These are phyloP conservation scores for Fusarium globosum DNA, from an alignment of 2,329 filamentous ascomycete species.

Conservation along the genomic window DNA sequence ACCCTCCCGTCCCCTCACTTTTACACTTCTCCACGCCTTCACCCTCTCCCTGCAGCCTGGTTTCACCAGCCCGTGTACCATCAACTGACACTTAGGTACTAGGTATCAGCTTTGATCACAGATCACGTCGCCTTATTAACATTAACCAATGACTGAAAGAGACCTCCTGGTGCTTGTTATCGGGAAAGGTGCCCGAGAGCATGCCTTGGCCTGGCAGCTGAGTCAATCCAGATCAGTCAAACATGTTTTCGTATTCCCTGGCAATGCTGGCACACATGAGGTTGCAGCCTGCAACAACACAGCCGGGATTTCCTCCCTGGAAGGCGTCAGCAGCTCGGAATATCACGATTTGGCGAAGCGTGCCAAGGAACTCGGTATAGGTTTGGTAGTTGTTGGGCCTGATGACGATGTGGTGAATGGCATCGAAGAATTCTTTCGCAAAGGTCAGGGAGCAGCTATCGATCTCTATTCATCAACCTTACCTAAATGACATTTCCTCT, in stretches of 20 bases:
- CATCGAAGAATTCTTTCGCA: conserved; percentile 73
- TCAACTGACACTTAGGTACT: not conserved
- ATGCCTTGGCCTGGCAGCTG: conserved; percentile 81
- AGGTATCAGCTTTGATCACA: not conserved
- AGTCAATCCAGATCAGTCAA: conserved; percentile 71
- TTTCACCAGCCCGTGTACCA: too few relatives aligned
- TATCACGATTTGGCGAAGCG: conserved; percentile 71
- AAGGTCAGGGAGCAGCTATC: not conserved
- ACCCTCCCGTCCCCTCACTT: not conserved
- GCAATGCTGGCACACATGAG: conserved; percentile 74
- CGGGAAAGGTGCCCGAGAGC: conserved; percentile 80
- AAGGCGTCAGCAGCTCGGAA: conserved; percentile 59
- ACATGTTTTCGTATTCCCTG: conserved; percentile 64
- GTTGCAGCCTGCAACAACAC: conserved; percentile 46
- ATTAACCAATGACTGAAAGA: not conserved
- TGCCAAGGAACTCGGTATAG: conserved; percentile 69
- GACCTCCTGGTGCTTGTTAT: conserved; percentile 68
- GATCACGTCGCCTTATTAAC: too few relatives aligned
- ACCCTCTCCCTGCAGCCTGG: not conserved
- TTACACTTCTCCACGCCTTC: not conserved
- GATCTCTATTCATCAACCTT: not conserved
- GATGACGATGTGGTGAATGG: conserved; percentile 80
- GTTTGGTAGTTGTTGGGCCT: conserved; percentile 78
- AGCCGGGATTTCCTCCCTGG: conserved; percentile 68
- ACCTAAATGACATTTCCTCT: conserved; percentile 15